These are phyloP conservation scores for Sporobolomyces phaffii DNA, from an alignment of 768 basidiomycete genomes.

Conservation along the genomic window DNA sequence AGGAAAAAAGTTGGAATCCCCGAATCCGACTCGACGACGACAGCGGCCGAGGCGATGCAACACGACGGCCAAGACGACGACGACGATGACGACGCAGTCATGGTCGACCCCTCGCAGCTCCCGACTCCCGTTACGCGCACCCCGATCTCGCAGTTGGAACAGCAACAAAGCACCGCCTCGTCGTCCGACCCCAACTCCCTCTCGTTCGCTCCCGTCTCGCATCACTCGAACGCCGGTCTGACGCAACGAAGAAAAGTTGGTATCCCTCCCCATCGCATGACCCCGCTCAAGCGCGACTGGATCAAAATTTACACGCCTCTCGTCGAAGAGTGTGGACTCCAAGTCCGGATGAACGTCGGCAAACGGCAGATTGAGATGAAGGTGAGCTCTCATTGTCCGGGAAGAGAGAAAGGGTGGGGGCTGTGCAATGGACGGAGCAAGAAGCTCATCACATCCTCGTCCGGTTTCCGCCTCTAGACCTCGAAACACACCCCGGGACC, in stretches of 20 bases:
- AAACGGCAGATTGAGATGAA: conserved; percentile 84
- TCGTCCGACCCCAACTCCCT: conserved; percentile 63
- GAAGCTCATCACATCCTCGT: no score
- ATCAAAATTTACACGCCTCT: conserved; percentile 88
- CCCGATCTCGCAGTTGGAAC: conserved; percentile 33
- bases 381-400: conserved; percentile 55
- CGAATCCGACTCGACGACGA: not conserved
- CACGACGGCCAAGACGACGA: conserved; percentile 40
- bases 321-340: conserved; percentile 86
- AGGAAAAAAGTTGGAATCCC: not conserved
- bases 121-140: conserved; percentile 50
- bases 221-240: conserved; percentile 19
- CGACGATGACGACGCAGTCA: conserved; percentile 42
- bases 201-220: conserved; percentile 45
- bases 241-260: conserved; percentile 79
- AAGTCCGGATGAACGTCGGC: conserved; percentile 94
- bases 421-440: no score
- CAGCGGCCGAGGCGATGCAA: conserved; percentile 9
- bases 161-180: conserved; percentile 42
- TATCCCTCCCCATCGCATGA: conserved; percentile 95
- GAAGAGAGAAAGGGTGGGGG: not conserved
- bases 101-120: conserved; percentile 41
- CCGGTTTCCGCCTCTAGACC: no score
- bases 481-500: conserved; percentile 60
- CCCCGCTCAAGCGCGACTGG: conserved; percentile 94